A percentile compares a stretch with the other conserved stretches of the same genome.
These are phyloP conservation scores for Agastache rugosa DNA, from an alignment of 257 asterid species.

Conservation along the genomic window DNA sequence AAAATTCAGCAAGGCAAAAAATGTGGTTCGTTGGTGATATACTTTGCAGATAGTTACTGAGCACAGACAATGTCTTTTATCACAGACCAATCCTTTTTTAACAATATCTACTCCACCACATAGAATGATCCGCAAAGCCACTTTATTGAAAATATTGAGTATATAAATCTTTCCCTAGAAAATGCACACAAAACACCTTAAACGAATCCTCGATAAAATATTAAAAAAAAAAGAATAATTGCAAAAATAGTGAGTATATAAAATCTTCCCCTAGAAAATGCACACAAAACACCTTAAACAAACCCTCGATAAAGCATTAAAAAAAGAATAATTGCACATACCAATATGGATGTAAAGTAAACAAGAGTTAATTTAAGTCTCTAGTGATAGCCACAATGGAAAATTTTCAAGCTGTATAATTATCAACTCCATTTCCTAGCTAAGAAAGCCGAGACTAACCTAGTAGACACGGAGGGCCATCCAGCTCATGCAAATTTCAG, in stretches of 20 bases:
- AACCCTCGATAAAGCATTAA: neutral
- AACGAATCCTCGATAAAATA: neutral
- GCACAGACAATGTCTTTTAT: conserved; percentile 1
- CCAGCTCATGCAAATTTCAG: conserved; percentile 30
- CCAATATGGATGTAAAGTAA: neutral
- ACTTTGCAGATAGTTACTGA: neutral
- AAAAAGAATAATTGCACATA: neutral
- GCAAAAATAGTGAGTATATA: neutral
- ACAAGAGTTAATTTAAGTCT: neutral
- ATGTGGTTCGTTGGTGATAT: neutral
- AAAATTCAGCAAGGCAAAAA: conserved; percentile 24
- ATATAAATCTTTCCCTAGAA: neutral
- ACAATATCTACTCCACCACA: conserved; percentile 19
- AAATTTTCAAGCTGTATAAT: neutral
- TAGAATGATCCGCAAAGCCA: conserved; percentile 19
- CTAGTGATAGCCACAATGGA: neutral
- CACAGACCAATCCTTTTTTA: conserved; percentile 8
- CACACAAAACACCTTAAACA: neutral
- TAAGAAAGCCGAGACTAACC: conserved; percentile 10
- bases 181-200: conserved; percentile 5
- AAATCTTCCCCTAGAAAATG: neutral
- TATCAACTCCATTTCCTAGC: neutral
- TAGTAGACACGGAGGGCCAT: neutral
- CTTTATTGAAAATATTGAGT: conserved; percentile 10
- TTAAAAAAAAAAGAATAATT: neutral